Evolutionary conservation across 2,329 filamentous ascomycete species (phyloP).

Genomic region (Scedosporium aurantiacum): DNA sequence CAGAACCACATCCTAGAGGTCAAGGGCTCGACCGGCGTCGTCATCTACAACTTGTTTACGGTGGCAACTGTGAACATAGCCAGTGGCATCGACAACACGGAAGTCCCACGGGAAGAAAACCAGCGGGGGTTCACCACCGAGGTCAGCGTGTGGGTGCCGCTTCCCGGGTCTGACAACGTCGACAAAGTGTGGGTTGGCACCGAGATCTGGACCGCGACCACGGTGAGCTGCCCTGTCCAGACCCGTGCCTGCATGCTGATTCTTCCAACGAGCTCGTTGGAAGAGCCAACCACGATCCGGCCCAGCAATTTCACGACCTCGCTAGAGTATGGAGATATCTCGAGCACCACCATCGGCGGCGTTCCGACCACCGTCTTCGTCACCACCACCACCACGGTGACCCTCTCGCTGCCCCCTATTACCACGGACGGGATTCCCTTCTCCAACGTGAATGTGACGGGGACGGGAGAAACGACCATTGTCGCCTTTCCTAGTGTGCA

Average conservation of each 20-base stretch:
- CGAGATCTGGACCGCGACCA: conserved; percentile 8
- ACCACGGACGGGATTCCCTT: conserved; percentile 10
- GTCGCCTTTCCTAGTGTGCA: too few species aligned
- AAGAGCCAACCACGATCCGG: not conserved
- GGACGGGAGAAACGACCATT: not conserved
- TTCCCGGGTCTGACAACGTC: conserved; percentile 12
- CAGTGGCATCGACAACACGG: too few species aligned
- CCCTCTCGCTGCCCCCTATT: conserved; percentile 10
- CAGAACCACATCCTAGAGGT: conserved; percentile 19
- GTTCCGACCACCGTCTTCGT: too few species aligned
- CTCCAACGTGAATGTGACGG: conserved; percentile 13
- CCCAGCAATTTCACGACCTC: too few species aligned
- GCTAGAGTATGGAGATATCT: too few species aligned
- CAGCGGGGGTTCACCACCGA: conserved; percentile 15
- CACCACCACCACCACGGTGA: conserved; percentile 9
- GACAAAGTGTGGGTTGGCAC: conserved; percentile 14
- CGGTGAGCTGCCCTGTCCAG: conserved; percentile 8
- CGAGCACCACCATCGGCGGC: too few species aligned
- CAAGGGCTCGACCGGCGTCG: too few species aligned
- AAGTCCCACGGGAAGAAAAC: conserved; percentile 11
- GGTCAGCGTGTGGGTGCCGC: conserved; percentile 16
- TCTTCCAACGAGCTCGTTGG: conserved; percentile 13
- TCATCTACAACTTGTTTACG: too few species aligned
- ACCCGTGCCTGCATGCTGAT: conserved; percentile 13
- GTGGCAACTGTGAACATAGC: too few species aligned